Conservation (phyloP, 805 yeast species). For the Myxozyma monticola region DNA sequence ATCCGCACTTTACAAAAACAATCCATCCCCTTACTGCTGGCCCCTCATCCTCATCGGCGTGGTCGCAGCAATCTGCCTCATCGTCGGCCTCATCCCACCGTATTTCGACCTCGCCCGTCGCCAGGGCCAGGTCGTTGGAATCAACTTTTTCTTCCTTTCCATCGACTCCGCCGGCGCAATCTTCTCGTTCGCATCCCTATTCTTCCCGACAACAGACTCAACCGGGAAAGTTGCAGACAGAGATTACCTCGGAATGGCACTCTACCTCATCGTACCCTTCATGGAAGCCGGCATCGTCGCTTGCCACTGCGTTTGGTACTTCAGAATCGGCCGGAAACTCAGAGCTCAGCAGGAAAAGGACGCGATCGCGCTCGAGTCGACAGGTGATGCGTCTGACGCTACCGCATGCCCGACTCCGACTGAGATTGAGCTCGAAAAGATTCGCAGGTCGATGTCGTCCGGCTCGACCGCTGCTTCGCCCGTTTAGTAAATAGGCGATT, state of each 20-base stretch:
- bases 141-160: constrained; percentile 73
- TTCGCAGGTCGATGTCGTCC: too few relatives aligned
- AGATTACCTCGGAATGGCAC: constrained; percentile 76
- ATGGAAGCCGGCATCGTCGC: constrained; percentile 75
- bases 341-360: background rate
- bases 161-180: constrained; percentile 83
- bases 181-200: constrained; percentile 66
- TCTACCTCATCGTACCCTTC: constrained; percentile 70
- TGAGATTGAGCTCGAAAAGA: too few relatives aligned
- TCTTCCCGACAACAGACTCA: constrained; percentile 42
- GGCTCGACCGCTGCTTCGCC: too few relatives aligned
- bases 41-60: constrained; percentile 80
- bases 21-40: constrained; percentile 58
- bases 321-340: constrained; percentile 15
- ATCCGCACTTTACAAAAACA: constrained; percentile 2
- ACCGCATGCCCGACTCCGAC: too few relatives aligned
- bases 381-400: too few relatives aligned
- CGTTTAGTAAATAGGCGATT: too few relatives aligned
- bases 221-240: constrained; percentile 35
- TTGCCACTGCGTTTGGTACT: constrained; percentile 48
- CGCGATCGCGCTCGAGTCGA: too few relatives aligned
- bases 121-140: constrained; percentile 82
- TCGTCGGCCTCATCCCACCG: constrained; percentile 82
- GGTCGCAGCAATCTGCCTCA: constrained; percentile 72
- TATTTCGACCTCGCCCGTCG: constrained; percentile 80